Base-by-base conservation (phyloP, 139 green algal species). In the Chlamydomonas eustigma region DNA sequence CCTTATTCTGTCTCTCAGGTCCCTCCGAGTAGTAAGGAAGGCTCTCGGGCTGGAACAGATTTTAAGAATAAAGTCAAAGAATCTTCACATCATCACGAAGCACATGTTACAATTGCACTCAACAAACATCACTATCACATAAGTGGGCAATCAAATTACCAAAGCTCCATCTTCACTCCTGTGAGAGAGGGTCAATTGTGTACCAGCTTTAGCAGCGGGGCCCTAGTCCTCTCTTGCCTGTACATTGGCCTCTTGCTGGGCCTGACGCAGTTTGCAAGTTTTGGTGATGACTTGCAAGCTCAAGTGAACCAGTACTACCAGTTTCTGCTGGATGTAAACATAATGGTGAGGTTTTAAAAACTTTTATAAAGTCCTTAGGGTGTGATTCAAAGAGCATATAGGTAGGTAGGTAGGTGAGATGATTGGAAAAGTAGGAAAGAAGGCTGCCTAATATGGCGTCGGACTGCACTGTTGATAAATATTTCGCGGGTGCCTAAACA, bases 261-360 rank as follows among this genome's bases (percentile, higher is more conserved):
- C 12, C 63, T 70, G 8, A 35, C 63, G n/a, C 30, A 22, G 63
- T 70, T 37, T 28, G 32, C 63, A 22, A n/a, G 25, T 22, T 50
- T 75, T 3, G 18, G 3, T n/a, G 37, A 44, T 2, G 37, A 75
- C 35, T 22, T 63, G 4, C 68, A 75, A 12, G 33, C n/a, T 52
- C 32, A 75, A 33, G 34, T 75, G 25, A 33, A 12, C 4, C 68
- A 75, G 37, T 75, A 75, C 68, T 75, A 75, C 68, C 35, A 44
- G 24, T 75, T 28, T 25, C 28, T 38, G 3, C 44, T 58, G 44
- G 12, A 58, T 58, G 44, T 58, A 12, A 58, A 58, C 44, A 58
- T 58, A 12, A 58, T 12, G 12, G 44, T 28, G 44, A 28, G 44
- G 12, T 58, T 58, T 8, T 30, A 25, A 33, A 64, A 64, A 34